Evolutionary conservation across 2,329 filamentous ascomycete genomes (phyloP).

Genomic region (Neofusicoccum cordaticola): DNA sequence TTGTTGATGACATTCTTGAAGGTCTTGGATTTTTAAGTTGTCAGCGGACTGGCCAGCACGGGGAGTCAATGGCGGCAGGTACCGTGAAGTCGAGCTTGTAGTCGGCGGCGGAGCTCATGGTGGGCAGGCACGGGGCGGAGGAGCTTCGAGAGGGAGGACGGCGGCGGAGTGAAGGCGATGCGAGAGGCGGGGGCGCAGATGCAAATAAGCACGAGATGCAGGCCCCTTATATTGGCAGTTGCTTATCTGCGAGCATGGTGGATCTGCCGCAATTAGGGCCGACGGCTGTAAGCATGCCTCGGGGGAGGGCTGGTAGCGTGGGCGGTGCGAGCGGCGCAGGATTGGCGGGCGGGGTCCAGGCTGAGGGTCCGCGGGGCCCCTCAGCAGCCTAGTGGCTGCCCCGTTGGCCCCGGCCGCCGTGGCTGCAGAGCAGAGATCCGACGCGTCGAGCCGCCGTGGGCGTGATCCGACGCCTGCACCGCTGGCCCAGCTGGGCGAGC

Average conservation of each 20-base stretch:
- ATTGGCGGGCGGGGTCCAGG: not conserved
- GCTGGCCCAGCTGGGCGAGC: no score
- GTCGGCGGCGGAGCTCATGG: not conserved
- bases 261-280: not conserved
- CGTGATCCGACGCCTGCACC: not conserved
- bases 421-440: not conserved
- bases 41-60: not conserved
- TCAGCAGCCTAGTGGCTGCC: not conserved
- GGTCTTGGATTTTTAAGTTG: not conserved
- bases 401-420: no score
- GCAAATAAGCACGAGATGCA: not conserved
- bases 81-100: conserved; percentile 12
- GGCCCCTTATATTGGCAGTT: not conserved
- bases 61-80: not conserved
- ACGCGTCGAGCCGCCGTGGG: not conserved
- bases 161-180: not conserved
- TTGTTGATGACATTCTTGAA: conserved; percentile 49
- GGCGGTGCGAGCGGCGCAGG: not conserved
- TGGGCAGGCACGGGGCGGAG: not conserved
- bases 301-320: not conserved
- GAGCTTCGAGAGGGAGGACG: no score
- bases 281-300: not conserved
- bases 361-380: not conserved
- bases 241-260: not conserved
- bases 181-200: not conserved